phyloP scores from a whole-genome alignment of 139 green algal genomes.

The Astrephomene gubernaculifera region DNA sequence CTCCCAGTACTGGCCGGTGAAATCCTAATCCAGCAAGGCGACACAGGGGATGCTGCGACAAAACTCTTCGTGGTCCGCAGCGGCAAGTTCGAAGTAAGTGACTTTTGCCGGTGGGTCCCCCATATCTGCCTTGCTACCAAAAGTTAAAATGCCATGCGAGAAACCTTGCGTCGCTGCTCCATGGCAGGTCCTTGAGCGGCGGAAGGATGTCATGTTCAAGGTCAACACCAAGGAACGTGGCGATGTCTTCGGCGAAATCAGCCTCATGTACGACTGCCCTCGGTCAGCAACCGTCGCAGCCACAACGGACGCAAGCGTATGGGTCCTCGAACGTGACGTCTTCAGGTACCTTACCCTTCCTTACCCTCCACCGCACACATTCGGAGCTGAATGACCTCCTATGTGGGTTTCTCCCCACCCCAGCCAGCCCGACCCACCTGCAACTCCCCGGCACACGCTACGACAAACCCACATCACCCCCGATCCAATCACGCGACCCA shows the following conservation, averaged over 20 bases:
- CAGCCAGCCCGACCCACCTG: too few species aligned
- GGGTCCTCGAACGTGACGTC: constrained; percentile 88
- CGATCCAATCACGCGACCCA: too few species aligned
- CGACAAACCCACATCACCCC: too few species aligned
- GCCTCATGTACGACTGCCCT: constrained; percentile 81
- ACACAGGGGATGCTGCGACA: constrained; percentile 83
- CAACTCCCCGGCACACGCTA: too few species aligned
- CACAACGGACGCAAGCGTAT: constrained; percentile 85
- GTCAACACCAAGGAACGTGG: constrained; percentile 69
- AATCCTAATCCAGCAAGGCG: constrained; percentile 93
- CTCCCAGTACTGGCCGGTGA: constrained; percentile 70
- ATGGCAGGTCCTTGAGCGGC: constrained; percentile 65
- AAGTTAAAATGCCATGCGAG: too few species aligned
- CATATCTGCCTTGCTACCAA: too few species aligned
- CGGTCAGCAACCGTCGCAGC: constrained; percentile 91
- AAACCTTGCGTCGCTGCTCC: not conserved
- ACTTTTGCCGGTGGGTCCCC: too few species aligned
- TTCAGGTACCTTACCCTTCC: constrained; percentile 67
- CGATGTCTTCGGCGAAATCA: constrained; percentile 73
- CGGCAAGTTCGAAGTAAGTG: constrained; percentile 89
- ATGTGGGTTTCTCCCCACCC: too few species aligned
- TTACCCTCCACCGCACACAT: not conserved
- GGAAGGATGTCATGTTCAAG: constrained; percentile 63
- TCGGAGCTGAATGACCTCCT: not conserved
- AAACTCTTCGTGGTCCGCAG: constrained; percentile 95